phyloP scores from a whole-genome alignment of 225 moss, liverwort and hornwort genomes.

The Sphagnum tenellum region DNA sequence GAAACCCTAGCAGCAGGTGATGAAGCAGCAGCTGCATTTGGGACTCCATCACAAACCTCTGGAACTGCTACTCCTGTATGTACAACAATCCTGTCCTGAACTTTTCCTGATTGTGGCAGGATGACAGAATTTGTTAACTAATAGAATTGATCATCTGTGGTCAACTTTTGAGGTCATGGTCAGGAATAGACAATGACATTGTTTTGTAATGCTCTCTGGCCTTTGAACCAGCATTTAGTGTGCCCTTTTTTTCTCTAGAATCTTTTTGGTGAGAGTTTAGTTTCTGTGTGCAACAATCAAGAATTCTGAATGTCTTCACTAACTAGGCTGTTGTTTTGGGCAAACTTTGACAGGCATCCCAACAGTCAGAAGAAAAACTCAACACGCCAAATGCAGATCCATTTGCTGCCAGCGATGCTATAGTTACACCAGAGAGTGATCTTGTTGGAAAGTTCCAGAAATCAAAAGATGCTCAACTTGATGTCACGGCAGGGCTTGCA shows the following conservation, averaged over 20 bases:
- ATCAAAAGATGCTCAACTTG: constrained; percentile 68
- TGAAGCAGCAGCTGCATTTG: constrained; percentile 74
- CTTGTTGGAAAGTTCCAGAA: constrained; percentile 92
- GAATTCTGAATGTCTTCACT: background rate
- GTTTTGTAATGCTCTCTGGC: too few relatives aligned
- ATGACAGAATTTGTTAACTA: too few relatives aligned
- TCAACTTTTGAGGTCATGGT: too few relatives aligned
- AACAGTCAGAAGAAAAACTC: constrained; percentile 62
- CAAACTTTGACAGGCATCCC: constrained; percentile 17
- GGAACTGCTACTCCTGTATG: constrained; percentile 60
- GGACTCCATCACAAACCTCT: constrained; percentile 67
- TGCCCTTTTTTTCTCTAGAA: too few relatives aligned
- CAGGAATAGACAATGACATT: too few relatives aligned
- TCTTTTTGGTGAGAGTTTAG: background rate
- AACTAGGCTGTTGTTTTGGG: background rate
- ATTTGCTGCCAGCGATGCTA: constrained; percentile 94
- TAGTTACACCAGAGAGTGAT: constrained; percentile 81
- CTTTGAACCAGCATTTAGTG: too few relatives aligned
- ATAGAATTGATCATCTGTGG: too few relatives aligned
- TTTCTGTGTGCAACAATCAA: background rate
- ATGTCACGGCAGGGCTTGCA: constrained; percentile 85
- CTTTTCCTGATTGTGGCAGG: too few relatives aligned
- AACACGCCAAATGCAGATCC: constrained; percentile 75
- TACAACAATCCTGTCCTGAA: too few relatives aligned
- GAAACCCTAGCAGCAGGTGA: constrained; percentile 92